Percentiles rank a stretch among this genome's conserved stretches.
Conservation (phyloP, 768 basidiomycete species). For the Sporobolomyces roseus region DNA sequence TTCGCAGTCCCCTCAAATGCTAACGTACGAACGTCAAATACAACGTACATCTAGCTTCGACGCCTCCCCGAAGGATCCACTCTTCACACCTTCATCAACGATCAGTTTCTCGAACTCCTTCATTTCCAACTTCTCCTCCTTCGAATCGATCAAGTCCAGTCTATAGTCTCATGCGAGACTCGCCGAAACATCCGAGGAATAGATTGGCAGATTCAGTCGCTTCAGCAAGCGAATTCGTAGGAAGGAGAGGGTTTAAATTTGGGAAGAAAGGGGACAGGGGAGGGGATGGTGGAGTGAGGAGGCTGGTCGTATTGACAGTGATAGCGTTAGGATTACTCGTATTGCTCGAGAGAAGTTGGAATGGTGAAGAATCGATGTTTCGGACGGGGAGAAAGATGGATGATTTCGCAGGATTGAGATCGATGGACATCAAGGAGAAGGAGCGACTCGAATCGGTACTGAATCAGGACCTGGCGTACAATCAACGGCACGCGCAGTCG, state of each 20-base stretch:
- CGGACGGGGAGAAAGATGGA: not conserved
- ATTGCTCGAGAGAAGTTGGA: not conserved
- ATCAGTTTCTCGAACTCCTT: not conserved
- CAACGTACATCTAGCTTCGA: not conserved
- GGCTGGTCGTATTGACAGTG: not conserved
- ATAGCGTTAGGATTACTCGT: not conserved
- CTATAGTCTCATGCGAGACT: conserved; percentile 11
- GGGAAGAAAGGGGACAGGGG: not conserved
- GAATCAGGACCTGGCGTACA: no score
- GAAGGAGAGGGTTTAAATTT: not conserved
- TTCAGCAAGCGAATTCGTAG: not conserved
- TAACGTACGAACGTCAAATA: not conserved
- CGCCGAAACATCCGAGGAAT: conserved; percentile 3
- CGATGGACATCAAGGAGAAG: not conserved
- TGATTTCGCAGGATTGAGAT: not conserved
- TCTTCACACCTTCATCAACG: not conserved
- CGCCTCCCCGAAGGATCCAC: not conserved
- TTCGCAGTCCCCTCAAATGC: not conserved
- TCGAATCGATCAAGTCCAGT: conserved; percentile 2
- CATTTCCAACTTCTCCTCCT: not conserved
- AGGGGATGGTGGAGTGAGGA: not conserved
- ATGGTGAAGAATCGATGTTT: not conserved
- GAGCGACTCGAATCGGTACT: no score
- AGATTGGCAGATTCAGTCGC: conserved; percentile 9
- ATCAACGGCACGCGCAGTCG: no score